Conservation (phyloP, 192 early-diverging fungal genomes). For the Neocallimastix lanati region DNA sequence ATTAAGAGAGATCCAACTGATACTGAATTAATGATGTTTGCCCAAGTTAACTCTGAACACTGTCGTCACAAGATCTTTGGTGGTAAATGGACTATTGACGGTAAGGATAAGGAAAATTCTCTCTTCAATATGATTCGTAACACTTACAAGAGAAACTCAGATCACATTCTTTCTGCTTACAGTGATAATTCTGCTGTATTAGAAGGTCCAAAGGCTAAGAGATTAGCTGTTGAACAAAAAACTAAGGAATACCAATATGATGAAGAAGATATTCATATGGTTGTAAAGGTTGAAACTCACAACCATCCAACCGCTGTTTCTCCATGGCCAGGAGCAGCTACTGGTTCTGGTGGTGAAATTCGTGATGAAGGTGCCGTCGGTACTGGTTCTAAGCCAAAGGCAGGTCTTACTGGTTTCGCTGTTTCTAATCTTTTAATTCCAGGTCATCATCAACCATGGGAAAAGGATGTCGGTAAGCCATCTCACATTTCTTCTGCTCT, state of each 20-base stretch:
- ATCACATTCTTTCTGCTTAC: constrained; percentile 84
- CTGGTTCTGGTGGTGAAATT: constrained; percentile 98
- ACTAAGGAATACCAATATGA: constrained; percentile 34
- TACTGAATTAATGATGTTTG: constrained; percentile 99
- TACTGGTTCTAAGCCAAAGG: constrained; percentile 83
- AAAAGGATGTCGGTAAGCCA: constrained; percentile 68
- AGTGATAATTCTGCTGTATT: constrained; percentile 96
- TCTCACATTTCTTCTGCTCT: constrained; percentile 75
- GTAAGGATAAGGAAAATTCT: constrained; percentile 51
- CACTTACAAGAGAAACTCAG: constrained; percentile 66
- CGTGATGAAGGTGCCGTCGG: constrained; percentile 98
- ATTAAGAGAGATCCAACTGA: constrained; percentile 77
- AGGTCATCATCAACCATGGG: constrained; percentile 82
- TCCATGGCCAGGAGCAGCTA: constrained; percentile 94
- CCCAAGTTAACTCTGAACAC: constrained; percentile 99
- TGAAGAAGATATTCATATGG: constrained; percentile 65
- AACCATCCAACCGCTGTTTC: constrained; percentile 99
- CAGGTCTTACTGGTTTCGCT: constrained; percentile 85
- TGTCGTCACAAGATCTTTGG: constrained; percentile 99
- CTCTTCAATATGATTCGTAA: constrained; percentile 94
- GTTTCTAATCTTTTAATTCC: constrained; percentile 92
- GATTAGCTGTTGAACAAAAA: constrained; percentile 26
- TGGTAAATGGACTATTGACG: constrained; percentile 95
- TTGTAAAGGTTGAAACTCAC: constrained; percentile 98
- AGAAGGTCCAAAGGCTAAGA: constrained; percentile 44